A percentile compares a stretch with the other conserved stretches of the same genome.
Evolutionary conservation across 495 filamentous ascomycete species (phyloP).

Genomic region (Neurospora tetrasperma): DNA sequence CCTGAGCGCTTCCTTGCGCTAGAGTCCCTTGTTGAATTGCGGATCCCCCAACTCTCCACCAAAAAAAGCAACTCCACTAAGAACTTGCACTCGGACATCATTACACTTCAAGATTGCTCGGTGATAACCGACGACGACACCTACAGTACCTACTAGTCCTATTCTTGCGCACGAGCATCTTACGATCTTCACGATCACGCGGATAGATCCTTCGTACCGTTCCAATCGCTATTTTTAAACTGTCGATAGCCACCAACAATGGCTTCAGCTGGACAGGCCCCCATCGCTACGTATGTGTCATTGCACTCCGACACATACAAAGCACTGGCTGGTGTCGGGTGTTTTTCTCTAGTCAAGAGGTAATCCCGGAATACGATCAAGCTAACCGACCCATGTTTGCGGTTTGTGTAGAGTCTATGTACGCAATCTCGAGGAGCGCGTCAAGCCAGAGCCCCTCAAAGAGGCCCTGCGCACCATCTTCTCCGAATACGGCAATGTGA

Average conservation of each 20-base stretch:
- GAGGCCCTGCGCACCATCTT: conserved; percentile 70
- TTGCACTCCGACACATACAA: conserved; percentile 53
- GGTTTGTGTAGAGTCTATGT: conserved; percentile 49
- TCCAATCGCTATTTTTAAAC: background rate
- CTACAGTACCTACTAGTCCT: background rate
- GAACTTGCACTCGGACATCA: background rate
- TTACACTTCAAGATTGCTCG: background rate
- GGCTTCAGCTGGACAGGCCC: conserved; percentile 26
- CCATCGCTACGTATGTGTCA: conserved; percentile 54
- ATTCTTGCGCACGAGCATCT: background rate
- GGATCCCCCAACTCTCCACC: background rate
- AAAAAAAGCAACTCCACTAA: background rate
- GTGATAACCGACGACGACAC: background rate
- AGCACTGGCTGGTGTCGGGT: conserved; percentile 6
- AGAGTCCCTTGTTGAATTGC: background rate
- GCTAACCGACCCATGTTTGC: conserved; percentile 15
- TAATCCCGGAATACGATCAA: background rate
- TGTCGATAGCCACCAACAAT: conserved; percentile 12
- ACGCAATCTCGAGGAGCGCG: conserved; percentile 85
- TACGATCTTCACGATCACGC: background rate
- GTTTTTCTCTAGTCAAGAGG: background rate
- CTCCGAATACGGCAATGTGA: conserved; percentile 76
- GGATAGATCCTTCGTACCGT: background rate
- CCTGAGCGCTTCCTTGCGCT: background rate
- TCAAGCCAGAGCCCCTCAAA: conserved; percentile 72